Base-by-base conservation (phyloP, 2,329 filamentous ascomycete species). In the Ceratocystis variospora region DNA sequence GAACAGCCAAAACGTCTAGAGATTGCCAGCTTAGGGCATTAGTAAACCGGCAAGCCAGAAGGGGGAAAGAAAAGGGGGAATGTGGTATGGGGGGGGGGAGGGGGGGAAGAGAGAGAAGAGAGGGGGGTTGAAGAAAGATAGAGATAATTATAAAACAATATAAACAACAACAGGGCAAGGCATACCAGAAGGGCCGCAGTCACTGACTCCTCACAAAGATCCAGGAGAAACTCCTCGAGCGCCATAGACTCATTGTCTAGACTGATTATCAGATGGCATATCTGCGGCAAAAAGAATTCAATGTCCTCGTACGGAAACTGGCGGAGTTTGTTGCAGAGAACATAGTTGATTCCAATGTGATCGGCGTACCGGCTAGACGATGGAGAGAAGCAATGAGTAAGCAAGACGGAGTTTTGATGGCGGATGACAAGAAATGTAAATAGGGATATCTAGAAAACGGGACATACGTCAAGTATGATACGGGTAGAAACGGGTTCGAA, bases 201-300 rank as follows among this genome's bases (percentile, higher is more conserved):
- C 70, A 92, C 89, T 19, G 89, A 93, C 77, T 93, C 89, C 76
- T 94, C 88, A 76, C 90, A 94, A 68, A 94, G 77, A 75, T 94
- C 89, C 72, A 93, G 79, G 72, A 94, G 82, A 74, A 93, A 94
- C 77, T 94, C 89, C 77, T 94, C 90, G 76, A 94, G 76, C 62
- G 90, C 89, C 88, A 94, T 92, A 71, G 89, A 93, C 79, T 94
- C 90, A 77, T 93, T 94, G 79, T 93, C 86, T 75, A 93, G 84
- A 76, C 88, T 92, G 73, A 94, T 88, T 77, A 92, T 86, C 70
- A 94, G 85, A 78, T 94, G 90, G 75, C 89, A 94, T 79, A 94
- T 79, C 79, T 90, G 88, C 69, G 89, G 89, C 62, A 94, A 82
- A 80, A 93, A 94, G 85, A 94, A 94, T 77, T 94, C 90, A 74